phyloP scores from a whole-genome alignment of 1,284 basidiomycete species.

The Pulchroboletus neoregius region DNA sequence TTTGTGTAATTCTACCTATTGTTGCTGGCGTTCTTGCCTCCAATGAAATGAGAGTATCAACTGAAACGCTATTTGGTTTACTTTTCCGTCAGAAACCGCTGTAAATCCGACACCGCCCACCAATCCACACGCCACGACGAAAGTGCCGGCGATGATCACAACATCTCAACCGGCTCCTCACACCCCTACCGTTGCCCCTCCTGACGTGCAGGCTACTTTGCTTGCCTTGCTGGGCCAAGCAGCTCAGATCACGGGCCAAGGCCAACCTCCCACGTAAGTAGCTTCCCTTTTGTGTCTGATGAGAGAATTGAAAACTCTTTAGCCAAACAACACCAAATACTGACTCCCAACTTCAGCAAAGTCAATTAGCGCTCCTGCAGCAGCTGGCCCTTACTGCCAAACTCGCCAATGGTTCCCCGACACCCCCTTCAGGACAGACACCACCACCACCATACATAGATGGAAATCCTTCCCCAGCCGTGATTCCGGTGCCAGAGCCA shows the following conservation, averaged over 20 bases:
- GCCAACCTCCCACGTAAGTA: conserved; percentile 33
- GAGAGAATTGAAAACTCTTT: too few species aligned
- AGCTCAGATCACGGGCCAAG: conserved; percentile 34
- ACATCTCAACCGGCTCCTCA: conserved; percentile 33
- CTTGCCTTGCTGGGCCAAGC: conserved; percentile 66
- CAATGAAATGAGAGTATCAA: conserved; percentile 53
- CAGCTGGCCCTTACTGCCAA: conserved; percentile 64
- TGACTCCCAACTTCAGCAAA: conserved; percentile 43
- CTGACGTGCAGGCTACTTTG: conserved; percentile 51
- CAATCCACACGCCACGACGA: conserved; percentile 40
- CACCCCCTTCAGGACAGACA: conserved; percentile 24
- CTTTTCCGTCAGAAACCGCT: conserved; percentile 62
- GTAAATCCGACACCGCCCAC: conserved; percentile 38
- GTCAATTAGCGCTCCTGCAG: conserved; percentile 66
- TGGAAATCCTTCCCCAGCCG: not conserved
- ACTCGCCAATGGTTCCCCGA: conserved; percentile 34
- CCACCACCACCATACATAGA: conserved; percentile 6
- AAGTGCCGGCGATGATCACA: conserved; percentile 25
- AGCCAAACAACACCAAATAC: conserved; percentile 67
- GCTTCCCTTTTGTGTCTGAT: not conserved
- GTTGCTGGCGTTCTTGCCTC: conserved; percentile 39
- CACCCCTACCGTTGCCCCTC: conserved; percentile 26
- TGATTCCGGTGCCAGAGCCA: not conserved
- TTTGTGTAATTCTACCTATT: conserved; percentile 58
- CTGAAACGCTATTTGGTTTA: conserved; percentile 61